Evolutionary conservation across 257 asterid species (phyloP).

Genomic region (Fraxinus anomala): DNA sequence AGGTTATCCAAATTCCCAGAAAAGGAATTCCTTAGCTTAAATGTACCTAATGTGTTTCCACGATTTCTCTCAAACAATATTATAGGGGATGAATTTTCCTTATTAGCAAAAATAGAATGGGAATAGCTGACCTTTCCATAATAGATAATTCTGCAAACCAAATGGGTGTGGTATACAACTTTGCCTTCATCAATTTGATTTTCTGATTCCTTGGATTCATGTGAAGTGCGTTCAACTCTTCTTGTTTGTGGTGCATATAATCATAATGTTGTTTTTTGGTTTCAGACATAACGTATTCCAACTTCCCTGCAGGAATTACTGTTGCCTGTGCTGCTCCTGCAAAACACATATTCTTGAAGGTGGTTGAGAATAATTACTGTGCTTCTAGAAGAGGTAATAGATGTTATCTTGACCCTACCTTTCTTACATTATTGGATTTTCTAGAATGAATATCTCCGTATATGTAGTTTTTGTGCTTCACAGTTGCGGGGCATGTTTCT

Average conservation of each 20-base stretch:
- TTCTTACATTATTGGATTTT: slow-evolving; percentile 19
- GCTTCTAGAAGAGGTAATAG: slow-evolving; percentile 84
- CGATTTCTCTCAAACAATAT: not conserved
- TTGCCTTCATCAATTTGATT: slow-evolving; percentile 12
- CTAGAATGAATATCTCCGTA: slow-evolving; percentile 11
- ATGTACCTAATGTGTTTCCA: not conserved
- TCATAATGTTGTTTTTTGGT: slow-evolving; percentile 3
- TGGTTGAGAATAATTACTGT: slow-evolving; percentile 87
- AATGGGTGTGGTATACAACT: slow-evolving; percentile 1
- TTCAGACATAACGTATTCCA: slow-evolving; percentile 1
- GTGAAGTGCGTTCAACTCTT: not conserved
- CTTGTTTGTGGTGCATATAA: slow-evolving; percentile 2
- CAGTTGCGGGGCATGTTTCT: not conserved
- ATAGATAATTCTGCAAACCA: not conserved
- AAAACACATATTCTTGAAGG: slow-evolving; percentile 89
- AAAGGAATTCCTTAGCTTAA: not conserved
- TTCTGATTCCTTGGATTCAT: slow-evolving; percentile 18
- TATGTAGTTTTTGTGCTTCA: slow-evolving; percentile 10
- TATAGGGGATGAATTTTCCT: not conserved
- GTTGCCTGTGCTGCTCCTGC: slow-evolving; percentile 76
- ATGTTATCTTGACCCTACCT: slow-evolving; percentile 17
- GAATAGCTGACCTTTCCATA: not conserved
- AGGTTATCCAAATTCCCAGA: not conserved
- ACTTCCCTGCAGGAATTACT: slow-evolving; percentile 60
- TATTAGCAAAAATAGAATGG: not conserved